phyloP scores from a whole-genome alignment of 257 asterid species.

The Gentiana straminea region DNA sequence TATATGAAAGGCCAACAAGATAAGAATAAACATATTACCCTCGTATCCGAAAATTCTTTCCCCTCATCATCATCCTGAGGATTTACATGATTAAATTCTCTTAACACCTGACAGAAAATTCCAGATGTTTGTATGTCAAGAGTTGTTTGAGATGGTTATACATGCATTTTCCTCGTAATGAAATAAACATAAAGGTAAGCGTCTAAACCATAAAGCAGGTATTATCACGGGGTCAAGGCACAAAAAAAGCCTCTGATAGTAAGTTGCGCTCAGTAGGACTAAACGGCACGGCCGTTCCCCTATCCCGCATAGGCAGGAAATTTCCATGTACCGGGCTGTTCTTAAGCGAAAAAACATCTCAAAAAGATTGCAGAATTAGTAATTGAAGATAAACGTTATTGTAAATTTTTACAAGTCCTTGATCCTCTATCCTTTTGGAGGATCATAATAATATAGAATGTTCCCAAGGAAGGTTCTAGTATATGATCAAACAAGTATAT shows the following conservation, averaged over 20 bases:
- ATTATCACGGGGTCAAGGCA: no score
- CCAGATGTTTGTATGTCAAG: background rate
- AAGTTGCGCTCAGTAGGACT: no score
- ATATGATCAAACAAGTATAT: no score
- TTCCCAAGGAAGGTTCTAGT: no score
- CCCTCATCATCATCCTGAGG: slow-evolving; percentile 97
- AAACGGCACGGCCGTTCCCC: no score
- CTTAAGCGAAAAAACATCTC: background rate
- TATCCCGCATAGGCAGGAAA: no score
- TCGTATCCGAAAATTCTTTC: slow-evolving; percentile 72
- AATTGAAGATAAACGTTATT: background rate
- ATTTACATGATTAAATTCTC: slow-evolving; percentile 96
- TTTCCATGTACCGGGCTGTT: no score
- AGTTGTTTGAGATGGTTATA: background rate
- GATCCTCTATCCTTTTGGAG: background rate
- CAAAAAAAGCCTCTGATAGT: no score
- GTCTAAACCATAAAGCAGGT: no score
- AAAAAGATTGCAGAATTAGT: background rate
- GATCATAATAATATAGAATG: background rate
- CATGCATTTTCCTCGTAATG: background rate
- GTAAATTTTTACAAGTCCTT: background rate
- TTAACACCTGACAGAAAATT: slow-evolving; percentile 55
- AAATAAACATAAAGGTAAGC: no score
- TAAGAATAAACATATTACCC: slow-evolving; percentile 41
- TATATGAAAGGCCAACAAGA: background rate